A percentile compares a stretch with the other conserved stretches of the same genome.
Conservation (phyloP, 2,329 filamentous ascomycete species). For the Cercospora berteroae region DNA sequence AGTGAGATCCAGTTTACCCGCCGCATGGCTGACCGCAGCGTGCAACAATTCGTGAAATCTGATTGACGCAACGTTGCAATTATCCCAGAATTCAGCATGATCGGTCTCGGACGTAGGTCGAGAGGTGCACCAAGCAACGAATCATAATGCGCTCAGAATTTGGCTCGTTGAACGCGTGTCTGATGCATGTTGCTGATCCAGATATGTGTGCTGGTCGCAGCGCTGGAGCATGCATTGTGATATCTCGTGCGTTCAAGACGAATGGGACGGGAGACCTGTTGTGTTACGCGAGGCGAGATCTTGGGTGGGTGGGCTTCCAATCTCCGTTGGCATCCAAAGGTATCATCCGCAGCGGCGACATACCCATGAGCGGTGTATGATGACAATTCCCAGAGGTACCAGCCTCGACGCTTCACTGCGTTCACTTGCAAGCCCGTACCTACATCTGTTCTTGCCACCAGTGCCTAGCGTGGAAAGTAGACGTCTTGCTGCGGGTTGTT, state of each 20-base stretch:
- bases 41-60: background rate
- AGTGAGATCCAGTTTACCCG: background rate
- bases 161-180: background rate
- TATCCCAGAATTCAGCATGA: background rate
- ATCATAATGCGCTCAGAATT: background rate
- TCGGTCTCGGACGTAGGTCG: background rate
- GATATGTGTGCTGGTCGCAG: background rate
- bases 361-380: background rate
- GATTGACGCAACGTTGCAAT: background rate
- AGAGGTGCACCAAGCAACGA: background rate
- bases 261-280: background rate
- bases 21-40: background rate
- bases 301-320: background rate
- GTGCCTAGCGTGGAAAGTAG: background rate
- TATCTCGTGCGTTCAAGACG: background rate
- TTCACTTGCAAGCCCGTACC: background rate
- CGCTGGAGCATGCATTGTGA: background rate
- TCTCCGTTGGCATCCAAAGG: background rate
- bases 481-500: background rate
- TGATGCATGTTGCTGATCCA: background rate
- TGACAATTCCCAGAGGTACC: background rate
- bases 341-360: background rate
- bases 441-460: background rate
- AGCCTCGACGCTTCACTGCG: background rate
- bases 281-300: background rate